phyloP scores from a whole-genome alignment of 2,329 filamentous ascomycete species.

The Venturiaceae sp. region DNA sequence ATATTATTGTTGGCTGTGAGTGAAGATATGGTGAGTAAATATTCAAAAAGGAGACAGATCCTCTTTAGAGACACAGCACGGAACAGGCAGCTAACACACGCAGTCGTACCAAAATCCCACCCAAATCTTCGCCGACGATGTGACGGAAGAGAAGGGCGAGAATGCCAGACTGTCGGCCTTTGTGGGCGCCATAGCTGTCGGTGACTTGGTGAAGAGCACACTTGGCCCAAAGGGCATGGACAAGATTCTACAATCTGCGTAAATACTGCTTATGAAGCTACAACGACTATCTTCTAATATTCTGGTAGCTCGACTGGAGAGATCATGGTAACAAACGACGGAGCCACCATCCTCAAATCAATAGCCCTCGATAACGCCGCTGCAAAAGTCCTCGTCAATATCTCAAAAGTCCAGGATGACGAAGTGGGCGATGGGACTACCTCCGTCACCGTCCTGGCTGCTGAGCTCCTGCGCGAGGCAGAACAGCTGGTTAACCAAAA shows the following conservation, averaged over 20 bases:
- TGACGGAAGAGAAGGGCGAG: conserved; percentile 95
- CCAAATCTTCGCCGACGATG: conserved; percentile 96
- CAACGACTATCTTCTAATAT: conserved; percentile 13
- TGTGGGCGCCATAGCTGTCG: conserved; percentile 94
- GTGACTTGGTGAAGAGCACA: conserved; percentile 94
- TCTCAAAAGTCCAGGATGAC: conserved; percentile 98
- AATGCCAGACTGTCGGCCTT: conserved; percentile 98
- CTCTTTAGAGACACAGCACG: neutral
- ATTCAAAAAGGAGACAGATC: neutral
- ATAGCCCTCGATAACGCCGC: conserved; percentile 98
- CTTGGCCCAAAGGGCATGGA: conserved; percentile 98
- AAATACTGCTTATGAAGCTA: conserved; percentile 29
- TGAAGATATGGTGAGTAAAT: neutral
- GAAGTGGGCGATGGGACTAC: conserved; percentile 98
- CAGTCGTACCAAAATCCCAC: conserved; percentile 59
- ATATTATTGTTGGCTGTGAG: neutral
- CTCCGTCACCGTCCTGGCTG: conserved; percentile 91
- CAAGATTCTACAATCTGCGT: conserved; percentile 95
- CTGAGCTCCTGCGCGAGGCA: conserved; percentile 89
- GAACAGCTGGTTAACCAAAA: conserved; percentile 97
- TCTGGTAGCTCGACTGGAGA: conserved; percentile 72
- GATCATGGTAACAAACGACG: conserved; percentile 98
- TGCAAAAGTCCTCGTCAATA: conserved; percentile 96
- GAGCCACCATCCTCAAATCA: conserved; percentile 94
- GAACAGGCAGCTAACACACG: neutral